A percentile compares a stretch with the other conserved stretches of the same genome.
These are phyloP conservation scores for Arabidopsis thaliana DNA, from an alignment of 345 rosid species.

Conservation along the genomic window DNA sequence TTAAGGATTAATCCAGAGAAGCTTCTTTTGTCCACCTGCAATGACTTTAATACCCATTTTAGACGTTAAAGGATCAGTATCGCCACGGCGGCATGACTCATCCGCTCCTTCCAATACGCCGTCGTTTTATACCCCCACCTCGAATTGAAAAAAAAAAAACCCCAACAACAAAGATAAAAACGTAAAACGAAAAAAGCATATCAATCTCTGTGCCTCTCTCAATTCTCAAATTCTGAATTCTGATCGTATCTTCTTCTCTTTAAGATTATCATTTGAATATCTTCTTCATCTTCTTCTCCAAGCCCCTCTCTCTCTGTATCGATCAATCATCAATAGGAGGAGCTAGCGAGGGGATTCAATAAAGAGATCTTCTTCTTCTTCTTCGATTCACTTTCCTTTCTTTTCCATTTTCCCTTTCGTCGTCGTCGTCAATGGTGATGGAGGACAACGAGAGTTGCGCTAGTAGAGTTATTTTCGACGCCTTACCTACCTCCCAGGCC, in stretches of 20 bases:
- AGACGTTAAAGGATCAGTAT: constrained; percentile 29
- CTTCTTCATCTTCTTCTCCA: neutral
- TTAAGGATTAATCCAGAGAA: too few species aligned
- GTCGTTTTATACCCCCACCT: constrained; percentile 22
- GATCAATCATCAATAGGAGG: neutral
- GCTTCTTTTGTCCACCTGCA: too few species aligned
- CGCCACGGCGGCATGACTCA: constrained; percentile 46
- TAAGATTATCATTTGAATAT: neutral
- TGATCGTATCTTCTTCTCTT: neutral
- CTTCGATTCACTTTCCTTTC: neutral
- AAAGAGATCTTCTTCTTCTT: neutral
- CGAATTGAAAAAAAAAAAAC: neutral
- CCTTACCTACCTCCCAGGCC: constrained; percentile 47
- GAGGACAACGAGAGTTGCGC: constrained; percentile 75
- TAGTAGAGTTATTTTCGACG: constrained; percentile 54
- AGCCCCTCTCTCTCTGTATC: neutral
- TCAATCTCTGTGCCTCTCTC: neutral
- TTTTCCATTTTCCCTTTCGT: neutral
- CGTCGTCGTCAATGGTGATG: constrained; percentile 56
- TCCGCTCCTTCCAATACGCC: neutral
- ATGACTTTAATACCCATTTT: neutral
- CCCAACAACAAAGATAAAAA: neutral
- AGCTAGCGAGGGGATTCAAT: too few species aligned
- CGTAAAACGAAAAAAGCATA: too few species aligned
- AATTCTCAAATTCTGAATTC: neutral